phyloP scores from a whole-genome alignment of 2,329 filamentous ascomycete genomes.

The Penicillium nordicum region DNA sequence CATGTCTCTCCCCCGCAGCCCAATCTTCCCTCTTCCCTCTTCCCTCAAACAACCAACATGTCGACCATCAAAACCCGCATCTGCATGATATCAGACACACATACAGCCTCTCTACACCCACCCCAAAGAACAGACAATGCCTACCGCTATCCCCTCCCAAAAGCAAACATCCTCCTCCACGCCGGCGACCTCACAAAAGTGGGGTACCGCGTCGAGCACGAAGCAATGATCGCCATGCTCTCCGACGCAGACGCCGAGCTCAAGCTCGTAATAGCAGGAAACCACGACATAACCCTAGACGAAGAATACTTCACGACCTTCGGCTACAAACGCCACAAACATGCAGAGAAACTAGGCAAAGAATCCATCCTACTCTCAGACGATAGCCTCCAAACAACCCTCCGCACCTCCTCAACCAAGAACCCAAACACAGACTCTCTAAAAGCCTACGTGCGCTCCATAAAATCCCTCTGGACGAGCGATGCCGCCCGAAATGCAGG shows the following conservation, averaged over 20 bases:
- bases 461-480: constrained; percentile 48
- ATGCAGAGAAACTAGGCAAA: constrained; percentile 17
- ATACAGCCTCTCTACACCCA: constrained; percentile 29
- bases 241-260: constrained; percentile 50
- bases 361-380: constrained; percentile 20
- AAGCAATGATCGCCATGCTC: constrained; percentile 48
- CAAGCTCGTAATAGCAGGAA: constrained; percentile 62
- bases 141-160: constrained; percentile 47
- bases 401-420: neutral
- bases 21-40: neutral
- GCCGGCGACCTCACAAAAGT: constrained; percentile 58
- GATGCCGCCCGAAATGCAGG: constrained; percentile 45
- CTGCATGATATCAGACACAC: constrained; percentile 45
- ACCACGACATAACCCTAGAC: constrained; percentile 61
- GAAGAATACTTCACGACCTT: constrained; percentile 43
- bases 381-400: constrained; percentile 16
- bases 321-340: constrained; percentile 30
- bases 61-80: constrained; percentile 39
- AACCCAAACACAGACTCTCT: neutral
- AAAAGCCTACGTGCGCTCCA: constrained; percentile 21
- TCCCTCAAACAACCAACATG: constrained; percentile 8
- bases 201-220: constrained; percentile 49
- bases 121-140: constrained; percentile 21
- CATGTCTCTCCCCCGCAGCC: neutral
- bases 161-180: constrained; percentile 55